phyloP scores from a whole-genome alignment of 176 grass and related monocot species.

The Elymus sibiricus region DNA sequence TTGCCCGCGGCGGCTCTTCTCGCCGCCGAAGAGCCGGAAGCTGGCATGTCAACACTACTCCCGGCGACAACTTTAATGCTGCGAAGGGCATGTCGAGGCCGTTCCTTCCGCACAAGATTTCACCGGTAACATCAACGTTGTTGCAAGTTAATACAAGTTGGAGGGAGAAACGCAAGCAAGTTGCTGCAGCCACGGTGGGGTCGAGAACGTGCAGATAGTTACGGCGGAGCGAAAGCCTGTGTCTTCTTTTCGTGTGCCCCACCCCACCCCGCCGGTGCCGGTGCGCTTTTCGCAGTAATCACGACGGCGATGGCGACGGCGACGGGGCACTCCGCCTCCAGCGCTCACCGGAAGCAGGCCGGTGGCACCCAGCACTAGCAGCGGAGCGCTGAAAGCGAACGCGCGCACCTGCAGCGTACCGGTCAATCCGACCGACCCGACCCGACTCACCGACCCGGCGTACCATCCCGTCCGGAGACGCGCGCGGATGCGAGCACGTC shows the following conservation, averaged over 20 bases:
- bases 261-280: background rate
- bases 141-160: constrained; percentile 2
- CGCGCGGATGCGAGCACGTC: background rate
- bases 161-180: background rate
- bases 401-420: background rate
- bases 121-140: background rate
- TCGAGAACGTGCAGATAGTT: constrained; percentile 28
- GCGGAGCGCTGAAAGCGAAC: constrained; percentile 24
- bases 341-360: background rate
- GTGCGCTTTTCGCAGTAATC: constrained; percentile 15
- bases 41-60: background rate
- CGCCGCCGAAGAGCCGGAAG: constrained; percentile 22
- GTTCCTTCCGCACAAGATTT: background rate
- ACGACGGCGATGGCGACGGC: constrained; percentile 29
- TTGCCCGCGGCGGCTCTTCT: constrained; percentile 6
- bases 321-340: background rate
- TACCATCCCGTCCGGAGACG: background rate
- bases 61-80: background rate
- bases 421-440: background rate
- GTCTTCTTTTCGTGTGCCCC: background rate
- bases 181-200: background rate
- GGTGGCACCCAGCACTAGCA: background rate
- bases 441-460: no score
- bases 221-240: background rate
- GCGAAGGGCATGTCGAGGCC: background rate